Evolutionary conservation across 129 eudicot species (phyloP), one percentile per base, ranked within the genome.

Genomic region (Lonicera japonica): DNA sequence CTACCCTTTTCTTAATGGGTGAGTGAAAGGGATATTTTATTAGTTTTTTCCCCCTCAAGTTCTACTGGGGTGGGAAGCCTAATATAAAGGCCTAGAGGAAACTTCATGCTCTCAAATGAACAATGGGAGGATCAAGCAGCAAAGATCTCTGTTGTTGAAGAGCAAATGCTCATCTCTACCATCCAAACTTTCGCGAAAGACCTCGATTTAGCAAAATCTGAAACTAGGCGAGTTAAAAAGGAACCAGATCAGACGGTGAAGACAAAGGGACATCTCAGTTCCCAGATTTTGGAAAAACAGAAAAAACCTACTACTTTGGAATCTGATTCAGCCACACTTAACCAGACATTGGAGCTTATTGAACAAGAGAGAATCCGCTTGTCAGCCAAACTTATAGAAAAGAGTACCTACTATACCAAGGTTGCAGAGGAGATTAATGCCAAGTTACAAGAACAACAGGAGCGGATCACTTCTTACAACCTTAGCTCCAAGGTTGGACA

Each of bases 51-150:
- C n/a, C n/a, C n/a, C n/a, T n/a, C n/a, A n/a, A n/a, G n/a, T n/a
- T n/a, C n/a, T n/a, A n/a, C n/a, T n/a, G n/a, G n/a, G n/a, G n/a
- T n/a, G n/a, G n/a, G n/a, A n/a, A n/a, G n/a, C n/a, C n/a, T n/a
- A n/a, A n/a, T n/a, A n/a, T n/a, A n/a, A n/a, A n/a, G n/a, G n/a
- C n/a, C n/a, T n/a, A n/a, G n/a, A n/a, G 86, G 83, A 78, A 80
- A 89, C 91, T 60, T 56, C 86, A 11, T 91, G 95, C 70, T 62
- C 80, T 78, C 97, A 89, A 56, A 86, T 89, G 79, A 89, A 80
- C 74, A 95, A 95, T 89, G 13, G 74, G 95, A 88, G 73, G 97
- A 90, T 72, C 87, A 90, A 67, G 94, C 89, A 34, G 89, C 87
- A 9, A 84, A 86, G 61, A 73, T 69, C 43, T 79, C 95, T n/a